Percentiles rank a stretch among this genome's conserved stretches.
These are phyloP conservation scores for Telopea speciosissima DNA, from an alignment of 177 flowering plant genomes.

Conservation along the genomic window DNA sequence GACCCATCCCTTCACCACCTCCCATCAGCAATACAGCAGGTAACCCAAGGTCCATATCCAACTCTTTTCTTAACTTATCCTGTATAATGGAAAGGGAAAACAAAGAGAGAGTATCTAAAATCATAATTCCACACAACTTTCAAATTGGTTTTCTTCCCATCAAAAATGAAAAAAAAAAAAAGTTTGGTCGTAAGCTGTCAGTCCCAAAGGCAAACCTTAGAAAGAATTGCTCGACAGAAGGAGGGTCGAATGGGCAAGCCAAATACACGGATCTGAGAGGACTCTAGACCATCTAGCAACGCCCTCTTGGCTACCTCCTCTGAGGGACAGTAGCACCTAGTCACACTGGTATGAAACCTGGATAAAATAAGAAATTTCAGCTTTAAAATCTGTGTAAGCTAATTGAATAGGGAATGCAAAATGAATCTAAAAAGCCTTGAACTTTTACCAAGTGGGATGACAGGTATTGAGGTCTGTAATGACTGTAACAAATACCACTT, in stretches of 20 bases:
- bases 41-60: conserved; percentile 66
- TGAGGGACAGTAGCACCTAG: conserved; percentile 92
- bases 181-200: background rate
- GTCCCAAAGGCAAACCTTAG: conserved; percentile 40
- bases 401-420: background rate
- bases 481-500: conserved; percentile 85
- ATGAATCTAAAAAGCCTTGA: background rate
- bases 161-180: no score
- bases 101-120: background rate
- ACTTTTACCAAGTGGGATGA: conserved; percentile 88
- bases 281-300: conserved; percentile 55
- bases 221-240: conserved; percentile 61
- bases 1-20: conserved; percentile 99
- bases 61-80: conserved; percentile 72
- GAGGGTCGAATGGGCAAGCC: conserved; percentile 91
- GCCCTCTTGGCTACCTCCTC: conserved; percentile 88
- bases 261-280: conserved; percentile 69
- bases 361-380: conserved; percentile 1
- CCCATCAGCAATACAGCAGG: conserved; percentile 97
- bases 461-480: conserved; percentile 92
- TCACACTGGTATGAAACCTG: conserved; percentile 89
- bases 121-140: background rate
- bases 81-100: conserved; percentile 12
- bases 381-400: background rate
- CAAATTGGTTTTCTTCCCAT: background rate